These are phyloP conservation scores for Nectriaceae sp. DNA, from an alignment of 2,329 filamentous ascomycete species.

Conservation along the genomic window DNA sequence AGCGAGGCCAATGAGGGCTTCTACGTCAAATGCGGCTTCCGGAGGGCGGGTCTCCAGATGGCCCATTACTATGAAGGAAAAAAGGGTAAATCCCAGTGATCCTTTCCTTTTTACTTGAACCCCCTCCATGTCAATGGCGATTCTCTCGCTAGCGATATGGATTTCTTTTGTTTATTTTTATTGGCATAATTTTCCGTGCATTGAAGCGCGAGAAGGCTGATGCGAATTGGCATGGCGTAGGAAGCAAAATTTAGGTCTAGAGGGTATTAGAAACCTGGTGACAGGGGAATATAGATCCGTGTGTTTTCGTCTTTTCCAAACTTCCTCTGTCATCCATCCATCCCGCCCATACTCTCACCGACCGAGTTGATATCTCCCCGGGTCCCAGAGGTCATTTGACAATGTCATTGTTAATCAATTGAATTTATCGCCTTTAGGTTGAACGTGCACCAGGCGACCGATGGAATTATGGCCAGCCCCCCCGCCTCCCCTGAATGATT, in stretches of 20 bases:
- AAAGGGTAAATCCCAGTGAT: constrained; percentile 47
- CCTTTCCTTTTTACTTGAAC: constrained; percentile 14
- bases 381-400: too few species aligned
- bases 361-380: too few species aligned
- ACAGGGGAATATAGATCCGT: constrained; percentile 20
- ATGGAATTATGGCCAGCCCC: too few species aligned
- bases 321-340: too few species aligned
- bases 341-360: too few species aligned
- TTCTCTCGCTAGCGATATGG: neutral
- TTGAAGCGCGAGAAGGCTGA: constrained; percentile 21
- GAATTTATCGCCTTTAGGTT: too few species aligned
- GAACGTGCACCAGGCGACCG: too few species aligned
- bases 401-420: too few species aligned
- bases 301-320: too few species aligned
- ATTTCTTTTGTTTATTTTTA: neutral
- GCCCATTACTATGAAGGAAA: constrained; percentile 81
- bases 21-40: constrained; percentile 97
- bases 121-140: neutral
- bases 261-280: constrained; percentile 17
- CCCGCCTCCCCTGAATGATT: too few species aligned
- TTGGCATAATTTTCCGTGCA: constrained; percentile 9
- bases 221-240: constrained; percentile 28
- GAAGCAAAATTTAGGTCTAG: constrained; percentile 31
- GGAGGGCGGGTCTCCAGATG: constrained; percentile 92
- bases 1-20: constrained; percentile 96